Percentiles rank a stretch among this genome's conserved stretches.
Conservation (phyloP, 1,139 yeast species). For the Spencermartinsiella ligniputridi region DNA sequence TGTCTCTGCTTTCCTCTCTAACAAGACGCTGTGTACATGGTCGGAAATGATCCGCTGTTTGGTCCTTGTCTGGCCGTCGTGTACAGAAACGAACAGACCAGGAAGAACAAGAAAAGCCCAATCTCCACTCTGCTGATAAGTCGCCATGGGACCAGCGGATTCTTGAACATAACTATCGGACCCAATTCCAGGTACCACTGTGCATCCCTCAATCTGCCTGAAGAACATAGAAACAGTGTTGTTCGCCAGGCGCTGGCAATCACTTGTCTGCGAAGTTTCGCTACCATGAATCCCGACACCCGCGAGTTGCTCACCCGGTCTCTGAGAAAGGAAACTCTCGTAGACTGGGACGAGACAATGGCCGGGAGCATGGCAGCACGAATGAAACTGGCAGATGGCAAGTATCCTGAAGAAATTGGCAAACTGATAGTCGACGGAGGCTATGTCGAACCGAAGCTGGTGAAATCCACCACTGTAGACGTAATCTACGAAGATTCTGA, state of each 20-base stretch:
- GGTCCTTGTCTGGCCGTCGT: slow-evolving; percentile 34
- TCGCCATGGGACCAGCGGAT: slow-evolving; percentile 63
- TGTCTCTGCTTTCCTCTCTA: background rate
- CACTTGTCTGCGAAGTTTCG: slow-evolving; percentile 62
- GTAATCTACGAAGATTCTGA: slow-evolving; percentile 61
- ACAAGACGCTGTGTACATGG: slow-evolving; percentile 36
- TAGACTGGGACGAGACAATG: slow-evolving; percentile 62
- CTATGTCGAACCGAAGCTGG: slow-evolving; percentile 49
- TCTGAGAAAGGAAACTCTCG: slow-evolving; percentile 10
- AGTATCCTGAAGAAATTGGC: slow-evolving; percentile 57
- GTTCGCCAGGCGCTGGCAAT: slow-evolving; percentile 77
- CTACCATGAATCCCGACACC: slow-evolving; percentile 42
- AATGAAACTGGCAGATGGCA: slow-evolving; percentile 49
- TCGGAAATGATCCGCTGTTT: slow-evolving; percentile 34
- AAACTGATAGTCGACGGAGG: slow-evolving; percentile 50
- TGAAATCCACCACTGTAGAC: slow-evolving; percentile 61
- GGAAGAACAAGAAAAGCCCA: slow-evolving; percentile 4
- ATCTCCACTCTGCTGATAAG: slow-evolving; percentile 63
- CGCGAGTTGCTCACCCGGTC: slow-evolving; percentile 19
- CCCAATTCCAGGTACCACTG: slow-evolving; percentile 67
- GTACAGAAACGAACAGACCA: slow-evolving; percentile 27
- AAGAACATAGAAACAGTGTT: slow-evolving; percentile 47
- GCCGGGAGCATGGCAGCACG: slow-evolving; percentile 70
- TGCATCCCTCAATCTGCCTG: slow-evolving; percentile 66
- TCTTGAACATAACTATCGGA: slow-evolving; percentile 57